Conservation (phyloP, 2,329 filamentous ascomycete genomes). For the Monilinia polystroma region DNA sequence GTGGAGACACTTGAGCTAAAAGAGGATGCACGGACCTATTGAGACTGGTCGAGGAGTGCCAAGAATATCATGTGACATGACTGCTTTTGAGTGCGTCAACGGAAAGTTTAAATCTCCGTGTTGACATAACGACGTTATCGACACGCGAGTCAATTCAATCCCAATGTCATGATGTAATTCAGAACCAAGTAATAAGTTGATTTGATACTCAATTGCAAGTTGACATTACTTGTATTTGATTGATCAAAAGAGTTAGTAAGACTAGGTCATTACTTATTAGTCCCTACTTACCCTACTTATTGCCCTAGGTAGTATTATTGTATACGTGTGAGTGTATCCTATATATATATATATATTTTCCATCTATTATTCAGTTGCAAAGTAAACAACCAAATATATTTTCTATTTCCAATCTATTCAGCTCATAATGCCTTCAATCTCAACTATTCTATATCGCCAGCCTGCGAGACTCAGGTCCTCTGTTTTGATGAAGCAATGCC, state of each 20-base stretch:
- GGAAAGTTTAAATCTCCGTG: no score
- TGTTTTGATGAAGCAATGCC: slow-evolving; percentile 13
- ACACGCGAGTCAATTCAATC: no score
- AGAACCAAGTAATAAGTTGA: no score
- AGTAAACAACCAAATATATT: not conserved
- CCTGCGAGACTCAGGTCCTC: not conserved
- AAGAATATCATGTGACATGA: no score
- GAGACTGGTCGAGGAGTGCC: no score
- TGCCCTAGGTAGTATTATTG: not conserved
- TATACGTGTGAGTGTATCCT: not conserved
- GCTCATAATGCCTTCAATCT: slow-evolving; percentile 6
- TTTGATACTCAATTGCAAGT: no score
- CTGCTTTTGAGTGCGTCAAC: no score
- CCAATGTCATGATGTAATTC: not conserved
- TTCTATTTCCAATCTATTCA: not conserved
- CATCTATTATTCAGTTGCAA: not conserved
- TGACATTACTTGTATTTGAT: not conserved
- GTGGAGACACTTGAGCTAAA: no score
- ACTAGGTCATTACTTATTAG: not conserved
- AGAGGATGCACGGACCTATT: no score
- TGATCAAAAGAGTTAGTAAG: not conserved
- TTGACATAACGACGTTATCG: no score
- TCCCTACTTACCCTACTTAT: not conserved
- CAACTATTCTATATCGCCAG: slow-evolving; percentile 9
- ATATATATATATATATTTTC: not conserved